Evolutionary conservation across 106 monocot genomes (phyloP).

Genomic region (Allium cepa): DNA sequence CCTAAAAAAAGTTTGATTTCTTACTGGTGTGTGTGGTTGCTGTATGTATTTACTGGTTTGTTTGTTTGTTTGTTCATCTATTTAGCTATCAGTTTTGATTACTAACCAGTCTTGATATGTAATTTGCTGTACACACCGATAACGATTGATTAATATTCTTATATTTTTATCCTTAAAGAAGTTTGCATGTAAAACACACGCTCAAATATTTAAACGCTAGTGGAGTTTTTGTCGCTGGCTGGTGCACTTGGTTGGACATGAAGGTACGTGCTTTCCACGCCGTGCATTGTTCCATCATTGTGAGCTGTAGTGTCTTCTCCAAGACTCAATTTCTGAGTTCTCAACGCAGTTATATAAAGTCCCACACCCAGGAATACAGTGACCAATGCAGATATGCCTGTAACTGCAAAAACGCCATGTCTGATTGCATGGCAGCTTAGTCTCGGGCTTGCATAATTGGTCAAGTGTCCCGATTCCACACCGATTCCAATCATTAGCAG

Average conservation of each 20-base stretch:
- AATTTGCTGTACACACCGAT: background rate
- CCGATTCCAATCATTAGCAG: conserved; percentile 65
- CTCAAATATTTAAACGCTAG: background rate
- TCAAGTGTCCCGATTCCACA: conserved; percentile 58
- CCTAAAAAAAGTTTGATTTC: background rate
- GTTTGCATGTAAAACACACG: background rate
- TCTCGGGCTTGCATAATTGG: conserved; percentile 41
- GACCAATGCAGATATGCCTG: conserved; percentile 56
- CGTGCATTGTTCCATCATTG: background rate
- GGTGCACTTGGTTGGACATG: background rate
- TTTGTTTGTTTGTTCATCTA: background rate
- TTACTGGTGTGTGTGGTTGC: background rate
- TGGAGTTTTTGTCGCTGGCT: background rate
- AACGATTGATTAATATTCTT: background rate
- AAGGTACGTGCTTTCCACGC: background rate
- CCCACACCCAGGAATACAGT: conserved; percentile 79
- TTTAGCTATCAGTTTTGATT: background rate
- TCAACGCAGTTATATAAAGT: conserved; percentile 35
- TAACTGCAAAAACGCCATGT: conserved; percentile 63
- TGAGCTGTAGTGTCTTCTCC: background rate
- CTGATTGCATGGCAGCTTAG: conserved; percentile 35
- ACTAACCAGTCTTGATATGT: conserved; percentile 1
- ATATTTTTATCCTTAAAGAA: background rate
- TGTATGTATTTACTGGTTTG: background rate
- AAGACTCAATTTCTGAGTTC: background rate